phyloP scores from a whole-genome alignment of 139 green algal genomes.

The Coelastrella sp. region DNA sequence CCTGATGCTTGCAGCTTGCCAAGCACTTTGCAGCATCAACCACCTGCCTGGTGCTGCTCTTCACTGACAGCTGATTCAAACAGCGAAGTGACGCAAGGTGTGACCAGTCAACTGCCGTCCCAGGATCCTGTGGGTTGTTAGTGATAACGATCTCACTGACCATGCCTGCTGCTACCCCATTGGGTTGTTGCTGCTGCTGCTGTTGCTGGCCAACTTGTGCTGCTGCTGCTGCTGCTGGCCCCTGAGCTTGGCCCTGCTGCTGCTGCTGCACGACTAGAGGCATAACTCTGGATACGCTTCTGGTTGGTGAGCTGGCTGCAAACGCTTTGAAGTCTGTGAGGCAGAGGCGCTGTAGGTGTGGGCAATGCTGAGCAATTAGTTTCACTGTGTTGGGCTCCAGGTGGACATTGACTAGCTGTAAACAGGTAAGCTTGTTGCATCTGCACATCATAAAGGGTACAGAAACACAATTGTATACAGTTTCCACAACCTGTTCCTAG shows the following conservation, averaged over 20 bases:
- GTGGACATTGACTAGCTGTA: conserved; percentile 40
- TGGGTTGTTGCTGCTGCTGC: conserved; percentile 13
- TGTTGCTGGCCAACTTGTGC: background rate
- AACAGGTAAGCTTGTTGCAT: conserved; percentile 7
- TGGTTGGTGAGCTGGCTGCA: background rate
- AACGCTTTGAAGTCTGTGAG: conserved; percentile 30
- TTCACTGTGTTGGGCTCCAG: conserved; percentile 1
- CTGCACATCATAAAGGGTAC: background rate
- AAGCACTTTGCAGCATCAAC: background rate
- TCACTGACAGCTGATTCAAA: conserved; percentile 9
- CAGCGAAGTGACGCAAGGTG: background rate
- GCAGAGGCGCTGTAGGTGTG: conserved; percentile 15
- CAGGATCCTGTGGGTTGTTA: background rate
- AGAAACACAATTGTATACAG: background rate
- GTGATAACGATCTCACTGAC: background rate
- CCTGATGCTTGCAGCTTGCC: background rate
- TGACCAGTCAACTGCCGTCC: background rate
- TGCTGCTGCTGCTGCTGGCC: conserved; percentile 3
- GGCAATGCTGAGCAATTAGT: conserved; percentile 6
- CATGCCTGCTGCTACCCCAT: background rate
- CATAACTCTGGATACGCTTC: background rate
- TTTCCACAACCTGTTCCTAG: background rate
- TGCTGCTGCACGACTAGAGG: conserved; percentile 10
- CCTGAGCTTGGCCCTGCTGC: background rate
- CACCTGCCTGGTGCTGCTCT: background rate